Conservation (phyloP, 2,329 filamentous ascomycete species). For the Aspergillus ibericus region DNA sequence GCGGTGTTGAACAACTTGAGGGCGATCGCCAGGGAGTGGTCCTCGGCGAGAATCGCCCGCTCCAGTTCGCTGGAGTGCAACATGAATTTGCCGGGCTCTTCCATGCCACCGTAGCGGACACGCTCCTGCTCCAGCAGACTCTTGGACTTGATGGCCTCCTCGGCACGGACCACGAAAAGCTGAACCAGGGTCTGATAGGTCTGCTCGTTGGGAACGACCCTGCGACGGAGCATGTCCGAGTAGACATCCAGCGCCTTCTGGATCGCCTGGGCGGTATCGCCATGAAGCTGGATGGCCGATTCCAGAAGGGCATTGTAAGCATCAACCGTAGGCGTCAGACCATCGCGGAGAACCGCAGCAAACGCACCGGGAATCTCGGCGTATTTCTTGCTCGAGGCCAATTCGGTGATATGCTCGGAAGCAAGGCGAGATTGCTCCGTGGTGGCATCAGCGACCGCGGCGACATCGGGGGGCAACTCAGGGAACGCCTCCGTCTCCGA, state of each 20-base stretch:
- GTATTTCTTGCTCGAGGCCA: slow-evolving; percentile 72
- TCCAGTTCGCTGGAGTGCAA: slow-evolving; percentile 85
- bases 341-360: slow-evolving; percentile 81
- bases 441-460: slow-evolving; percentile 49
- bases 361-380: slow-evolving; percentile 88
- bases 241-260: slow-evolving; percentile 94
- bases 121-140: slow-evolving; percentile 75
- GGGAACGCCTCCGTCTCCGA: slow-evolving; percentile 27
- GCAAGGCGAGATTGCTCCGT: slow-evolving; percentile 67
- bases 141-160: slow-evolving; percentile 74
- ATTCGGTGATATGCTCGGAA: slow-evolving; percentile 73
- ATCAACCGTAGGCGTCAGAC: slow-evolving; percentile 74
- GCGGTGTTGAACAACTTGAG: slow-evolving; percentile 83
- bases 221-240: slow-evolving; percentile 88
- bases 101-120: slow-evolving; percentile 80
- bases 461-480: slow-evolving; percentile 32
- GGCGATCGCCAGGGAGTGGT: slow-evolving; percentile 81
- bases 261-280: slow-evolving; percentile 77
- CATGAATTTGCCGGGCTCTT: slow-evolving; percentile 82
- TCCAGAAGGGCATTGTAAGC: slow-evolving; percentile 91
- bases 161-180: slow-evolving; percentile 74
- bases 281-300: slow-evolving; percentile 79
- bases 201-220: slow-evolving; percentile 74
- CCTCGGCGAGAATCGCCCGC: slow-evolving; percentile 79
- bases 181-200: slow-evolving; percentile 88